Base-by-base conservation (phyloP, 331 rosid genomes). In the Malus hybrid region DNA sequence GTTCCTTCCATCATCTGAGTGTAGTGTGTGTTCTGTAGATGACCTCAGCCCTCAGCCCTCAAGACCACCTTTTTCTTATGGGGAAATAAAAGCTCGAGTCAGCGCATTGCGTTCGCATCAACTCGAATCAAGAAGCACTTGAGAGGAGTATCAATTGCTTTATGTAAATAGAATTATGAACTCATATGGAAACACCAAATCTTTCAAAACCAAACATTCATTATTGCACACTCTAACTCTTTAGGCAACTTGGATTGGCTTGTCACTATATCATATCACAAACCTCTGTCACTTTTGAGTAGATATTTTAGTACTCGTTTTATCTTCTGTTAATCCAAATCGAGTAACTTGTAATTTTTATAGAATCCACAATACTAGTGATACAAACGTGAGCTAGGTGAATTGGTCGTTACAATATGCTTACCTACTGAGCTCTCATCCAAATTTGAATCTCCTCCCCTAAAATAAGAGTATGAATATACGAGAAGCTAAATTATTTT, bases 51-150 rank as follows among this genome's bases (percentile, higher is more conserved):
- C 57, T 18, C 57, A 63, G 78, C 24, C 24, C 24, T 24, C 24
- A 24, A 24, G 70, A n/a, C 63, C 70, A 74, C 78, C 3, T 6
- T n/a, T 33, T 42, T 19, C 28, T 19, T 28, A 39, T 24, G 24
- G 29, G 27, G n/a, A 29, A 61, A 16, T n/a, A 39, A 44, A 73
- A 18, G n/a, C 60, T 10, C 59, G 39, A 73, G 56, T 59, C 54
- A 60, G 76, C 59, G 46, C 55, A 44, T 67, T 73, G 24, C 24
- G 24, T 24, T 24, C 24, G 69, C 63, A 74, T 63, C 78, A 74
- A 46, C 62, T 74, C 70, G 78, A 63, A 74, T 46, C 62, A 74
- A 74, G 55, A 74, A 63, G 46, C 70, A 63, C 33, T 74, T 46
- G 69, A 62, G 69, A 74, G 44, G 78, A 62, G 76, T 63, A 74